A percentile compares a stretch with the other conserved stretches of the same genome.
Evolutionary conservation across 2,329 filamentous ascomycete genomes (phyloP).

Genomic region (Dendrostoma leiphaemia): DNA sequence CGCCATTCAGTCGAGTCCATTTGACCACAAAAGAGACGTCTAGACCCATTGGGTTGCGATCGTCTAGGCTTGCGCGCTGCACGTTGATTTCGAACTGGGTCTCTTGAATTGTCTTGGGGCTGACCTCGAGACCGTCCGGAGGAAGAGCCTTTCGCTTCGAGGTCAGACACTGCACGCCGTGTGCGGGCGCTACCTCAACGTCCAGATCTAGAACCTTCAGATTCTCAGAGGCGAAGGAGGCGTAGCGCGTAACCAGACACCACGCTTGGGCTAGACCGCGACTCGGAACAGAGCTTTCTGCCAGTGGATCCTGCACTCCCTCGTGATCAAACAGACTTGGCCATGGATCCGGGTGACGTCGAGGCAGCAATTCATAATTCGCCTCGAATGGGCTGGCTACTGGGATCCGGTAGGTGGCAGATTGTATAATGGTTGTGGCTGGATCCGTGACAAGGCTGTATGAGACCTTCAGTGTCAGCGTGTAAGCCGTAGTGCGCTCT

Average conservation of each 20-base stretch:
- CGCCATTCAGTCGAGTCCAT: slow-evolving; percentile 63
- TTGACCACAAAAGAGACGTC: slow-evolving; percentile 73
- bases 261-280: slow-evolving; percentile 76
- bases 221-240: slow-evolving; percentile 75
- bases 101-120: slow-evolving; percentile 68
- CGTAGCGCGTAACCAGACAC: slow-evolving; percentile 70
- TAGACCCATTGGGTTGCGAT: slow-evolving; percentile 71
- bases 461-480: slow-evolving; percentile 68
- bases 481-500: slow-evolving; percentile 54
- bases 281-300: not conserved
- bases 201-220: slow-evolving; percentile 63
- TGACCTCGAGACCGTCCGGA: slow-evolving; percentile 48
- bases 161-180: slow-evolving; percentile 58
- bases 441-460: slow-evolving; percentile 80
- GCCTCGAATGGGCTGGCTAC: slow-evolving; percentile 86
- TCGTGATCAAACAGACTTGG: slow-evolving; percentile 78
- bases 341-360: slow-evolving; percentile 77
- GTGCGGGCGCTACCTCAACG: slow-evolving; percentile 44
- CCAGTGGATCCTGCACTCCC: slow-evolving; percentile 34
- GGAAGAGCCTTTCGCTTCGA: slow-evolving; percentile 37
- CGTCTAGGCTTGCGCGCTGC: slow-evolving; percentile 77
- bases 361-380: slow-evolving; percentile 82
- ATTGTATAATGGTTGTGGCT: slow-evolving; percentile 78
- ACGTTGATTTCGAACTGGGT: slow-evolving; percentile 71
- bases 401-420: slow-evolving; percentile 64